phyloP scores from a whole-genome alignment of 108 stramenopile genomes.

The Cyclotella atomus region DNA sequence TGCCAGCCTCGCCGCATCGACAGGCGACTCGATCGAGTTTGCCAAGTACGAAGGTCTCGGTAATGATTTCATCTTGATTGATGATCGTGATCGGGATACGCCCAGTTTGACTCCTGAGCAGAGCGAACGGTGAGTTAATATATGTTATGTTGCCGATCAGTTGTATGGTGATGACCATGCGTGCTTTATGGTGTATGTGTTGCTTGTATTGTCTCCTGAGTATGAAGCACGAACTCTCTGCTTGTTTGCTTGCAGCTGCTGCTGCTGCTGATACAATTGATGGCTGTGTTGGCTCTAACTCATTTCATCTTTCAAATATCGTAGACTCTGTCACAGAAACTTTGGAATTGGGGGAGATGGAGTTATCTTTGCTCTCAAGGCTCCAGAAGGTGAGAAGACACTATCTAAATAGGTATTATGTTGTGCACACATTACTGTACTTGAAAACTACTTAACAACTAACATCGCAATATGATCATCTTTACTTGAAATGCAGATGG shows the following conservation, averaged over 20 bases:
- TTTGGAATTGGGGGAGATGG: slow-evolving; percentile 97
- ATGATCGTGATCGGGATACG: slow-evolving; percentile 82
- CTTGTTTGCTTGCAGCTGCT: slow-evolving; percentile 17
- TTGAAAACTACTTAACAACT: too few relatives aligned
- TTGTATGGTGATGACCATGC: too few relatives aligned
- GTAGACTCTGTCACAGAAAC: slow-evolving; percentile 93
- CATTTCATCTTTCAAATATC: too few relatives aligned
- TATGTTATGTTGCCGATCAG: not conserved
- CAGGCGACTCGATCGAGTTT: slow-evolving; percentile 65
- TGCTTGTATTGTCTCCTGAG: too few relatives aligned
- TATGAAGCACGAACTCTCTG: too few relatives aligned
- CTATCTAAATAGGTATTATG: too few relatives aligned
- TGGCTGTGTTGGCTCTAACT: too few relatives aligned
- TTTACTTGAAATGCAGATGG: slow-evolving; percentile 34
- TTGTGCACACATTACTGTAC: too few relatives aligned
- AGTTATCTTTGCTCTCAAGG: slow-evolving; percentile 95
- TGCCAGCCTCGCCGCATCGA: slow-evolving; percentile 19
- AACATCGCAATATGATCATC: not conserved
- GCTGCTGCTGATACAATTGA: too few relatives aligned
- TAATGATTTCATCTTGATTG: slow-evolving; percentile 97
- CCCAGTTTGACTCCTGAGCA: slow-evolving; percentile 90
- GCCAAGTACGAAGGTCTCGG: slow-evolving; percentile 99
- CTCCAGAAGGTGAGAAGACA: slow-evolving; percentile 58
- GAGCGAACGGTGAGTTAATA: slow-evolving; percentile 48
- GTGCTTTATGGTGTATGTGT: too few relatives aligned